These are phyloP conservation scores for Pythium aquatile DNA, from an alignment of 352 stramenopile species.

Conservation along the genomic window DNA sequence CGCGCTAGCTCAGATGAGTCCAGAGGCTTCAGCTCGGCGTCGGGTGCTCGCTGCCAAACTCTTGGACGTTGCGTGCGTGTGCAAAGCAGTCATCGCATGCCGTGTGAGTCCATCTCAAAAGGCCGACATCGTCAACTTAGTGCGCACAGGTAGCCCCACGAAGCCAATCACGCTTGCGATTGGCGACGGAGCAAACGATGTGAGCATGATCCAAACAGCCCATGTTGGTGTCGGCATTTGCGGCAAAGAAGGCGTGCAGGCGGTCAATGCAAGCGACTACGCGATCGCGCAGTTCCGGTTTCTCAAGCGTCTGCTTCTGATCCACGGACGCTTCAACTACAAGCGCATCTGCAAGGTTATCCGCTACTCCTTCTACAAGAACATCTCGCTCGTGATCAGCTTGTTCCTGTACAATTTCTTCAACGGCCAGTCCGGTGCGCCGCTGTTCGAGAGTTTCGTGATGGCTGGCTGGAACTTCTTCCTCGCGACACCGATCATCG, in stretches of 20 bases:
- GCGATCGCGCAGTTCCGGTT: conserved; percentile 93
- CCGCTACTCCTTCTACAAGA: conserved; percentile 87
- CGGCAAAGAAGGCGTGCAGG: conserved; percentile 89
- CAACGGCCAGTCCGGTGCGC: conserved; percentile 80
- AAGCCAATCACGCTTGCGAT: conserved; percentile 89
- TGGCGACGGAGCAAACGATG: conserved; percentile 94
- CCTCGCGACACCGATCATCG: conserved; percentile 87
- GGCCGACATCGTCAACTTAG: conserved; percentile 73
- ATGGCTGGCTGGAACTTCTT: conserved; percentile 84
- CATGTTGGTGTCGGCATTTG: conserved; percentile 94
- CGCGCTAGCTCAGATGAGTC: not conserved
- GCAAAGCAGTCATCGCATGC: conserved; percentile 73
- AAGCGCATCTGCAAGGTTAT: conserved; percentile 93
- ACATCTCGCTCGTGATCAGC: conserved; percentile 63
- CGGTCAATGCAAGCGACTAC: conserved; percentile 92
- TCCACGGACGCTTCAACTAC: conserved; percentile 98
- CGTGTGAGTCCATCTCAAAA: conserved; percentile 85
- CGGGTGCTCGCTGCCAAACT: conserved; percentile 30
- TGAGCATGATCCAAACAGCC: conserved; percentile 94
- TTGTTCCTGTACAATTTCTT: conserved; percentile 83
- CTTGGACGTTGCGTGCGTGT: conserved; percentile 57
- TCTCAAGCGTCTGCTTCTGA: conserved; percentile 92
- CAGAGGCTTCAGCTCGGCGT: not conserved
- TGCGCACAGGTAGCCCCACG: conserved; percentile 53
- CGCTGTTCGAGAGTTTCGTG: conserved; percentile 83